Base-by-base conservation (phyloP, 1,284 basidiomycete species). In the Cutaneotrichosporon sp. region DNA sequence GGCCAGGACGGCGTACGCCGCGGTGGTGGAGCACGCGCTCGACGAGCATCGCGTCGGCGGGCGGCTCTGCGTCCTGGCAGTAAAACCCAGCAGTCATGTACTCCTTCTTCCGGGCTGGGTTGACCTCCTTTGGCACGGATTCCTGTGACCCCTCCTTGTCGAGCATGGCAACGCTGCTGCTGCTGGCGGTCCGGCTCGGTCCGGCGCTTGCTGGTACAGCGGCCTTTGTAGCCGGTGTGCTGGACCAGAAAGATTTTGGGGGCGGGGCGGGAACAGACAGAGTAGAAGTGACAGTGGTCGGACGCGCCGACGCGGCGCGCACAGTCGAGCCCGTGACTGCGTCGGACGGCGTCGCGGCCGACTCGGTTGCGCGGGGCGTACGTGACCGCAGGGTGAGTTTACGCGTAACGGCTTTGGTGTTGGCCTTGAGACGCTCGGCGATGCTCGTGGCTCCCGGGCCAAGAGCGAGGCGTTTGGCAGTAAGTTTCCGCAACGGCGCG, bases 21-120 rank as follows among this genome's bases (percentile, higher is more conserved):
- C 41, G 43, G 37, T 38, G 20, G 10, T 49, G 22, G 4, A 70
- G 45, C 12, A 69, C 59, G n/a, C 63, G 60, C 47, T 60, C 66
- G 52, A 66, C 57, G 17, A 70, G 58, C 23, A 60, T 61, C 18
- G 51, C 54, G 8, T 66, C 61, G 1, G 58, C 52, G 8, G 59
- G 46, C 2, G 65, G 66, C 22, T 62, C 40, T 8, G 64, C 59
- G 53, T 70, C 60, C 43, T 70, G 65, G 47, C 70, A 73, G 55
- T 70, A 73, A 12, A 73, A 58, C 1, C 70, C 70, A 4, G 68
- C 54, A 2, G 52, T 40, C 58, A 73, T 65, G 50, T 67, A 73
- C 35, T 65, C 57, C 49, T 72, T 72, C 47, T 53, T 59, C 4
- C 61, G 59, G 10, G 44, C 41, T 1, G 59, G 59, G 49, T 54